Percentiles rank a stretch among this genome's conserved stretches.
Conservation (phyloP, 768 basidiomycete species). For the Piloderma croceum region DNA sequence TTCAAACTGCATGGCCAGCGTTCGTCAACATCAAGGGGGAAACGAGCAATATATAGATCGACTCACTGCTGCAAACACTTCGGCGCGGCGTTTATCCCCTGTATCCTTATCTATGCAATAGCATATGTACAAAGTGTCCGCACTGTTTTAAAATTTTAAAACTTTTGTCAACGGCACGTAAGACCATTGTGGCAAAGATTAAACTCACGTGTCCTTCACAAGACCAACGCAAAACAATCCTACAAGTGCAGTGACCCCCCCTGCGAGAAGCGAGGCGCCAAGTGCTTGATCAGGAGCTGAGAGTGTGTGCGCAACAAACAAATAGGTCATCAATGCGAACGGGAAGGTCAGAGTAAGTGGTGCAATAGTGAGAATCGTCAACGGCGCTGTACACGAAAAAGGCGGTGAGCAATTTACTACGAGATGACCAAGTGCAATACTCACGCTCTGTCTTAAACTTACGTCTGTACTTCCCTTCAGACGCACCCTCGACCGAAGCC, state of each 20-base stretch:
- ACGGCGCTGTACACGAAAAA: constrained; percentile 37
- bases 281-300: constrained; percentile 66
- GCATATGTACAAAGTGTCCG: constrained; percentile 63
- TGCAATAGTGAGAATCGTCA: constrained; percentile 70
- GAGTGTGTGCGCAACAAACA: constrained; percentile 84
- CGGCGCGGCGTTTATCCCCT: constrained; percentile 43
- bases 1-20: constrained; percentile 31
- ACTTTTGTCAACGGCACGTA: too few species aligned
- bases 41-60: not conserved
- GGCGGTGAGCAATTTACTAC: not conserved
- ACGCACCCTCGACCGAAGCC: constrained; percentile 45
- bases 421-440: constrained; percentile 16
- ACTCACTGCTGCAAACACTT: constrained; percentile 54
- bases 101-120: constrained; percentile 59
- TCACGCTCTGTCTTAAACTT: constrained; percentile 56
- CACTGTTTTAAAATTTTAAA: too few species aligned
- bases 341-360: constrained; percentile 78
- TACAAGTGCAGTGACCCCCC: constrained; percentile 74
- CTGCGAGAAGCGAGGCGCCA: constrained; percentile 69
- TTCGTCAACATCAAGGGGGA: not conserved
- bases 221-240: constrained; percentile 80
- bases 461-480: constrained; percentile 35
- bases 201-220: constrained; percentile 64
- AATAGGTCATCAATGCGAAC: constrained; percentile 74
- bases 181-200: not conserved